Conservation (phyloP, 495 filamentous ascomycete species). For the Lasiosphaeriaceae sp. region DNA sequence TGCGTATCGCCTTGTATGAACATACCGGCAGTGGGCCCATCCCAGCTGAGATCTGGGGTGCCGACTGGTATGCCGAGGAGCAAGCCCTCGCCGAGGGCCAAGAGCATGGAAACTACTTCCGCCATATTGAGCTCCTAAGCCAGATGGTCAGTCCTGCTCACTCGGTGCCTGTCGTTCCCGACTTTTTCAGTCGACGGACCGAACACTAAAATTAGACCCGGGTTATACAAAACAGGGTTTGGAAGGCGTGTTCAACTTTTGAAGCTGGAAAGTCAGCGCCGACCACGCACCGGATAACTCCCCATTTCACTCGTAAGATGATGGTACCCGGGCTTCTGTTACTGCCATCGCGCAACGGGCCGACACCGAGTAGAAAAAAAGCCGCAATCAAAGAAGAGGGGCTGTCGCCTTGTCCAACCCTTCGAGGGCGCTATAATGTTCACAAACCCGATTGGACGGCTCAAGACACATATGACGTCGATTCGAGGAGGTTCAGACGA, state of each 20-base stretch:
- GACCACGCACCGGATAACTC: no score
- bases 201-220: no score
- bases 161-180: constrained; percentile 28
- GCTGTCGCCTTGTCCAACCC: neutral
- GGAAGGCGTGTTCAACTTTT: no score
- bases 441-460: no score
- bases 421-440: no score
- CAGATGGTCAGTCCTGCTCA: constrained; percentile 39
- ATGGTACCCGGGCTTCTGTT: no score
- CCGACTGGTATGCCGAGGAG: constrained; percentile 42
- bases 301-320: no score
- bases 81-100: constrained; percentile 24
- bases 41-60: constrained; percentile 49
- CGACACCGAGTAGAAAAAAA: neutral
- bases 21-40: constrained; percentile 32
- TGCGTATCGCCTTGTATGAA: constrained; percentile 47
- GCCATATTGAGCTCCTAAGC: constrained; percentile 48
- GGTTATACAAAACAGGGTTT: no score
- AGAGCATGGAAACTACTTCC: constrained; percentile 28
- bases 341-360: no score
- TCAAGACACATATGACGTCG: no score
- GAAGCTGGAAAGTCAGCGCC: no score
- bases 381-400: neutral
- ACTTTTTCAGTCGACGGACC: neutral
- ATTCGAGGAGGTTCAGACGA: no score